Conservation (phyloP, 225 moss, liverwort and hornwort species). For the Marchantia polymorpha region DNA sequence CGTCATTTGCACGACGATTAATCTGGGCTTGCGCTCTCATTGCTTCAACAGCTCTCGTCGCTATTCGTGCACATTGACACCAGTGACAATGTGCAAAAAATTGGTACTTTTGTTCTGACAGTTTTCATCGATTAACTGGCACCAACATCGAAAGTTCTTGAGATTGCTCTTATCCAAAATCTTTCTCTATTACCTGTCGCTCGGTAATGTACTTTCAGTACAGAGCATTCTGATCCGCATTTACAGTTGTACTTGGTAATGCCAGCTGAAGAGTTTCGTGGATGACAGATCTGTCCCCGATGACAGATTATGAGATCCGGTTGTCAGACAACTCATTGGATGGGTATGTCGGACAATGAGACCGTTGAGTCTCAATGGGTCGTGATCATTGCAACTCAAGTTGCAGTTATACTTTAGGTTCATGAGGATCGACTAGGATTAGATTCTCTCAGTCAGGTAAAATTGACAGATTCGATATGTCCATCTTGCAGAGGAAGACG, state of each 20-base stretch:
- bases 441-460: not conserved
- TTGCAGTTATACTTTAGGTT: no score
- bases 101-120: not conserved
- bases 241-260: not conserved
- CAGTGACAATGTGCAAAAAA: no score
- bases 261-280: not conserved
- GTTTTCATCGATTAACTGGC: not conserved
- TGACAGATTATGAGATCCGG: not conserved
- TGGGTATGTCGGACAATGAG: not conserved
- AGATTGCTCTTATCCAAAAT: not conserved
- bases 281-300: no score
- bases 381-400: not conserved
- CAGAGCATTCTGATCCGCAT: not conserved
- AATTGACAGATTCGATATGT: not conserved
- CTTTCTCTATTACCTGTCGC: not conserved
- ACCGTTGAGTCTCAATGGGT: not conserved
- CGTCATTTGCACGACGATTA: not conserved
- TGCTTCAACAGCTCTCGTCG: not conserved
- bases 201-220: not conserved
- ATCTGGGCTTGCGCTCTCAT: not conserved
- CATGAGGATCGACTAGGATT: no score
- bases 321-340: not conserved
- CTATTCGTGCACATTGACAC: not conserved
- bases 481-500: slow-evolving; percentile 72
- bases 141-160: not conserved